Base-by-base conservation (phyloP, 805 yeast species). In the Candida ovalis region DNA sequence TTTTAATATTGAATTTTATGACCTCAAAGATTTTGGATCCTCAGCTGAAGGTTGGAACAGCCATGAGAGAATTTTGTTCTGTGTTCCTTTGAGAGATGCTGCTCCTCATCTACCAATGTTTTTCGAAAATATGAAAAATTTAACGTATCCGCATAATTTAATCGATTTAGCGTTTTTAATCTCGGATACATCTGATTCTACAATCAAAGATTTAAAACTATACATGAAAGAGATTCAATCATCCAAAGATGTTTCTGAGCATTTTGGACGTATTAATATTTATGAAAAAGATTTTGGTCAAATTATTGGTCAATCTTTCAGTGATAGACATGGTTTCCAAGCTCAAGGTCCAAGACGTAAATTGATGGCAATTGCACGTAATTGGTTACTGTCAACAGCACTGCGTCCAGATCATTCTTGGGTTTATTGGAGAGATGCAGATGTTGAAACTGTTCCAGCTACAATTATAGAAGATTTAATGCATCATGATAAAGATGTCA, bases 351-450 rank as follows among this genome's bases (percentile, higher is more conserved):
- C 92, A 43, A 76, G 97, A 64, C 76, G 97, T 61, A 90, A 90
- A 66, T 74, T 88, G 52, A 90, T 90, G 97, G 97, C 94, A 5
- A 77, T 91, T 50, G 97, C 97, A 4, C 76, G 97, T 64, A 90
- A 90, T 66, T 90, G 97, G 97, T 71, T 91, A 46, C 77, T 89
- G 64, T 72, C 90, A 0, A 87, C 86, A 1, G 92, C 96, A 1
- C 67, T 90, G 45, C 81, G 83, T 62, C 97, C 97, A 0, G 84
- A 90, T 64, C 97, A 90, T 64, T 79, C 95, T 2, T 89, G 91
- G 86, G 96, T 90, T 6, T 89, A 90, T 66, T 90, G 97, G 97
- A 78, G 97, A 69, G 97, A 90, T 71, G 96, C 90, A 12, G 98
- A 92, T 67, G 96, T 92, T n/a, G 96, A 91, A 65, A 83, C 90